Base-by-base conservation (phyloP, 352 stramenopile genomes). In the Phytophthora colocasiae region DNA sequence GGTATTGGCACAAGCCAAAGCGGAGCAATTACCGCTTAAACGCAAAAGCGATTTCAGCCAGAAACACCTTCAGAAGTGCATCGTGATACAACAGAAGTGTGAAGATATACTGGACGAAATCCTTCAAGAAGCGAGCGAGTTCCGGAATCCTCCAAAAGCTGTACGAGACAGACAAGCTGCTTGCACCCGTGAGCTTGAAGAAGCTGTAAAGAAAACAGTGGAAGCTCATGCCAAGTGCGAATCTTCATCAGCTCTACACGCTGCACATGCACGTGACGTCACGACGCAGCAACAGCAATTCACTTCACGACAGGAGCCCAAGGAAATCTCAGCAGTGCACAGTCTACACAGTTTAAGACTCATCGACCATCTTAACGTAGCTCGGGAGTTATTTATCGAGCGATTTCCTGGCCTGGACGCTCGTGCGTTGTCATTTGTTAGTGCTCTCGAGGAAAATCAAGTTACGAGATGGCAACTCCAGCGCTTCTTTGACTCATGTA, bases 391-490 rank as follows among this genome's bases (percentile, higher is more conserved):
- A 15, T 93, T 91, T 66, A 63, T 95, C 0, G 65, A 75, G 41
- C 73, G 70, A 22, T 95, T 95, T 61, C 83, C 87, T 39, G 77
- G 80, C 0, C 61, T 91, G 12, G 82, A 92, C 39, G 73, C 79
- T 3, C 83, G 85, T 24, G 85, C 87, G 1, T 54, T 85, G 39
- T 57, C 73, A 14, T 93, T 95, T 58, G 76, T 82, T 0, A 63
- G 60, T 2, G 63, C 80, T 22, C 29, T 95, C 0, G 73, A 78
- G 2, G 72, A 80, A 24, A 69, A 68, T 1, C 55, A 67, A 47
- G 73, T 93, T 47, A 88, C 81, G 10, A 77, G 47, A 26, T 90
- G 80, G 71, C 85, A 93, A 41, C 71, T 95, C 2, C 58, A 85
- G n/a, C 69, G 62, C 11, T 93, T 95, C 50, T 90, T 95, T 32